Base-by-base conservation (phyloP, 768 basidiomycete species). In the Paxillus rubicundulus region DNA sequence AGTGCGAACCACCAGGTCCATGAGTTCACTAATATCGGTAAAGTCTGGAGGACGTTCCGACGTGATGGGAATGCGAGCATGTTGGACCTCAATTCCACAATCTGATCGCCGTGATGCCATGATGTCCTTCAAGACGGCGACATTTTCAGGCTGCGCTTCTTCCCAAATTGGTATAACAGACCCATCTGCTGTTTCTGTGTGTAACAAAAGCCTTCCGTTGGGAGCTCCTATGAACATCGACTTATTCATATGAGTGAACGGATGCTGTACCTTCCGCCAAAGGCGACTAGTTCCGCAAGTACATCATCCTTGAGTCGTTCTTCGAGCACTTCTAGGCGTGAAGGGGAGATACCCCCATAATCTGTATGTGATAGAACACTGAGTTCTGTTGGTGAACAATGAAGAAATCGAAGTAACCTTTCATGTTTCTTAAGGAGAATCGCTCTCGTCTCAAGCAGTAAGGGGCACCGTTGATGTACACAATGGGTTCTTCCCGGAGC, bases 111-210 rank as follows among this genome's bases (percentile, higher is more conserved):
- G 78, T 3, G 79, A 71, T 13, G 75, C 80, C 94, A 98, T 98
- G 55, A 95, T 82, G 46, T 97, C 92, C 64, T 89, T 89, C 38
- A 97, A 76, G 1, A 92, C 89, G 28, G 83, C 81, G 13, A 98
- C 86, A 58, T 91, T 78, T 9, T 78, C 72, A 32, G 77, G 68
- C 37, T 78, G 78, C 3, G 90, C 92, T 57, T 92, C 89, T 67
- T 98, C 96, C 96, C 96, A 99, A 2, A 97, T 77, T 0, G 97
- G 95, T 5, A 94, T 81, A 7, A 99, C 89, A 5, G 89, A 80
- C 5, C 96, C 94, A 56, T 94, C 91, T 0, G 81, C 61, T 0
- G 87, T 85, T 72, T 99, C 97, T 1, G 91, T 88, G 61, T 98
- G 96, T 21, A 99, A 77, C 2, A 99, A 76, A 0, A 98, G 70